Evolutionary conservation across 257 asterid genomes (phyloP).

Genomic region (Scutellaria minor): DNA sequence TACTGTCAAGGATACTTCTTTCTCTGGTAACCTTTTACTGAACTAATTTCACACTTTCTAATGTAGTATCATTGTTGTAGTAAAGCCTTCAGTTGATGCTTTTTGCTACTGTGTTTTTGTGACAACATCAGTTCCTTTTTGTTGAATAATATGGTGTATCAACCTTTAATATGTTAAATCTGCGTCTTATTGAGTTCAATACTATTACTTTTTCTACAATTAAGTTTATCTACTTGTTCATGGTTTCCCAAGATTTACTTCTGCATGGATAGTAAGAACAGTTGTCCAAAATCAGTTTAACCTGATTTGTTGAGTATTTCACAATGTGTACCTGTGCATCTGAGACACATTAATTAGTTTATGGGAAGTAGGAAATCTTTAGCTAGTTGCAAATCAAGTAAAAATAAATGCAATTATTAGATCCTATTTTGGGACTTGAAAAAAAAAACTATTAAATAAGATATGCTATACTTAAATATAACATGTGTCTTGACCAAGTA

Average conservation of each 20-base stretch:
- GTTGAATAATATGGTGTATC: slow-evolving; percentile 23
- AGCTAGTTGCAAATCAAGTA: not conserved
- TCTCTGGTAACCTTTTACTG: slow-evolving; percentile 40
- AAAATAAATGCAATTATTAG: not conserved
- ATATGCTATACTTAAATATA: too few relatives aligned
- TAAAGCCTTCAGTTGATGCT: slow-evolving; percentile 4
- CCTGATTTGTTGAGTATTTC: too few relatives aligned
- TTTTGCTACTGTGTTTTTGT: slow-evolving; percentile 13
- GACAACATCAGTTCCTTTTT: slow-evolving; percentile 3
- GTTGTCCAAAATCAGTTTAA: too few relatives aligned
- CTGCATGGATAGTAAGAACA: too few relatives aligned
- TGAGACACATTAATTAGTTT: too few relatives aligned
- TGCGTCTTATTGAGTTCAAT: slow-evolving; percentile 1
- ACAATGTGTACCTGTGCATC: too few relatives aligned
- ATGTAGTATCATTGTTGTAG: slow-evolving; percentile 5
- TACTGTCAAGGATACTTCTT: slow-evolving; percentile 14
- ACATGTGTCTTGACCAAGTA: too few relatives aligned
- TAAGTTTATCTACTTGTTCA: not conserved
- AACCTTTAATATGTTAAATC: slow-evolving; percentile 3
- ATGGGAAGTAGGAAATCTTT: too few relatives aligned
- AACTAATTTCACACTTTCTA: slow-evolving; percentile 4
- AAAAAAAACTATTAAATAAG: too few relatives aligned
- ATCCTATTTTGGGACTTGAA: not conserved
- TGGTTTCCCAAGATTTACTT: too few relatives aligned
- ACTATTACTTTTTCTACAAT: not conserved